phyloP scores from a whole-genome alignment of 2,329 filamentous ascomycete species.

The Fusarium udum region DNA sequence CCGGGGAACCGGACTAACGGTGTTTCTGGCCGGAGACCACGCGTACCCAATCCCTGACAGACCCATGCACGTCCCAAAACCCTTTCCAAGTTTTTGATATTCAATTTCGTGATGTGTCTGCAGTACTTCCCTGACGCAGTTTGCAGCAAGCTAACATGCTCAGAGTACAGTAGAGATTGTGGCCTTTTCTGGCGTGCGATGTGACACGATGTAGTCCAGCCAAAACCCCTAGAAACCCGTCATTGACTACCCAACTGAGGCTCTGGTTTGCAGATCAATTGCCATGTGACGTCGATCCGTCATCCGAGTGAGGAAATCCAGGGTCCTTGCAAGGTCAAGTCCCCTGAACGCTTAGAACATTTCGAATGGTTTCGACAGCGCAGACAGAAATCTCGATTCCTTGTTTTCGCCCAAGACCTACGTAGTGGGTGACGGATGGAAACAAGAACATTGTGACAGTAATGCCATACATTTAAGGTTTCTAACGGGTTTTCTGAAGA shows the following conservation, averaged over 20 bases:
- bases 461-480: constrained; percentile 2
- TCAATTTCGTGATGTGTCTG: not conserved
- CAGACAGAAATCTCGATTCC: constrained; percentile 5
- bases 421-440: not conserved
- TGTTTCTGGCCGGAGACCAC: not conserved
- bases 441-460: not conserved
- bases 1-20: constrained; percentile 4
- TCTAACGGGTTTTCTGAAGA: not conserved
- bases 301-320: constrained; percentile 18
- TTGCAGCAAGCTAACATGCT: not conserved
- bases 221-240: not conserved
- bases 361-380: constrained; percentile 28
- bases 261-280: constrained; percentile 33
- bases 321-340: constrained; percentile 24
- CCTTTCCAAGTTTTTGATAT: constrained; percentile 13
- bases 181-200: not conserved
- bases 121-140: not conserved
- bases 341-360: not conserved
- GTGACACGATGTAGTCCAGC: not conserved
- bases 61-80: not conserved
- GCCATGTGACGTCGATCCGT: constrained; percentile 31
- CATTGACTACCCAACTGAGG: constrained; percentile 22
- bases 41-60: constrained; percentile 9
- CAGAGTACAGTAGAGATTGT: not conserved
- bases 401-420: not conserved